Evolutionary conservation across 2,329 filamentous ascomycete genomes (phyloP).

Genomic region (Beauveria sp.): DNA sequence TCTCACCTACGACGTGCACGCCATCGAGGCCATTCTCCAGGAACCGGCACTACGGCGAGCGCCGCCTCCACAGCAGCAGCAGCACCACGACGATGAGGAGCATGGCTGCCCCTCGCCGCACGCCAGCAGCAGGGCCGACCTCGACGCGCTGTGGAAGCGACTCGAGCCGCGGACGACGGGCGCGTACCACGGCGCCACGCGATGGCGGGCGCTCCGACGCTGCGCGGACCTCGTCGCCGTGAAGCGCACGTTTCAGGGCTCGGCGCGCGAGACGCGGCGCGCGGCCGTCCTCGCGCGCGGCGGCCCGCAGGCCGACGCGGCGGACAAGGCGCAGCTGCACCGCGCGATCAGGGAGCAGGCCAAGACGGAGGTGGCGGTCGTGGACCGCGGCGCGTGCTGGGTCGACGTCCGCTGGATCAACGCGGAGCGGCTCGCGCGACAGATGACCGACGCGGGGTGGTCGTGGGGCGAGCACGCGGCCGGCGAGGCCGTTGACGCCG

Average conservation of each 20-base stretch:
- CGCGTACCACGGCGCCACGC: conserved; percentile 16
- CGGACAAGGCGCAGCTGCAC: conserved; percentile 24
- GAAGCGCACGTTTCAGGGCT: conserved; percentile 27
- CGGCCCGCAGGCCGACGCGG: conserved; percentile 13
- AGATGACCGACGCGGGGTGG: conserved; percentile 36
- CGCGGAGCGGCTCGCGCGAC: conserved; percentile 27
- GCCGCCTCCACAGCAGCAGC: neutral
- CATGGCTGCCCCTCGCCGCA: neutral
- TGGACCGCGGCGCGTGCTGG: conserved; percentile 29
- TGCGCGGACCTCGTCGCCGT: conserved; percentile 24
- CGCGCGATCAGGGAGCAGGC: conserved; percentile 26
- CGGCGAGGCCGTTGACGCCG: conserved; percentile 23
- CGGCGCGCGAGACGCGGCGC: conserved; percentile 19
- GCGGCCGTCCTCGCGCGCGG: conserved; percentile 16
- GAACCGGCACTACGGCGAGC: conserved; percentile 6
- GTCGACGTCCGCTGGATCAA: conserved; percentile 25
- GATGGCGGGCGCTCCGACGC: conserved; percentile 28
- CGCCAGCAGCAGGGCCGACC: neutral
- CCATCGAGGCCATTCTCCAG: conserved; percentile 11
- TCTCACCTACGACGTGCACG: conserved; percentile 15
- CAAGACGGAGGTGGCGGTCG: conserved; percentile 28
- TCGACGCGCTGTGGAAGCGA: conserved; percentile 14
- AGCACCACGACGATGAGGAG: neutral
- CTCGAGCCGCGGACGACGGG: conserved; percentile 20
- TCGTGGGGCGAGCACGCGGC: conserved; percentile 30